phyloP scores from a whole-genome alignment of 2,329 filamentous ascomycete species.

The Nannizzia gypsea region DNA sequence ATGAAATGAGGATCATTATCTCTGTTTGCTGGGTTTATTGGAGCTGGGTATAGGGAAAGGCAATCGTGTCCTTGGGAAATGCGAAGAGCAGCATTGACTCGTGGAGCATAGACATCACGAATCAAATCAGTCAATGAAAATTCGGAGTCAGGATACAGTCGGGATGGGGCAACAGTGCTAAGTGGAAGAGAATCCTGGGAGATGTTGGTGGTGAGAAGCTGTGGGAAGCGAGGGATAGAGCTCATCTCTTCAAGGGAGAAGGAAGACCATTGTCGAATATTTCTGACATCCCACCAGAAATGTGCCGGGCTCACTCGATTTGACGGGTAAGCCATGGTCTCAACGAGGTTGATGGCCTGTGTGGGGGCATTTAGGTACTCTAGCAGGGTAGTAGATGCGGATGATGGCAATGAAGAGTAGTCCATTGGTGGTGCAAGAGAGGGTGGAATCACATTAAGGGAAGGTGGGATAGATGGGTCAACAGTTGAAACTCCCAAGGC shows the following conservation, averaged over 20 bases:
- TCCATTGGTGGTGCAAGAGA: constrained; percentile 2
- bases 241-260: constrained; percentile 65
- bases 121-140: constrained; percentile 63
- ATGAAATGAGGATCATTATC: constrained; percentile 41
- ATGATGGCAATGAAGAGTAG: constrained; percentile 6
- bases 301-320: constrained; percentile 59
- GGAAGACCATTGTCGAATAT: constrained; percentile 68
- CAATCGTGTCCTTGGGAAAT: constrained; percentile 60
- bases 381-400: constrained; percentile 54
- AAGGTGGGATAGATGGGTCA: neutral
- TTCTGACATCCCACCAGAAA: constrained; percentile 94
- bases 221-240: constrained; percentile 58
- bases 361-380: constrained; percentile 69
- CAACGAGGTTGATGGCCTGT: constrained; percentile 70
- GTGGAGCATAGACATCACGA: constrained; percentile 66
- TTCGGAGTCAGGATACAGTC: constrained; percentile 67
- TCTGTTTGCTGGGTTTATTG: constrained; percentile 28
- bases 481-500: neutral
- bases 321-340: constrained; percentile 58
- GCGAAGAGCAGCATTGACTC: constrained; percentile 72
- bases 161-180: constrained; percentile 30
- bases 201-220: constrained; percentile 60
- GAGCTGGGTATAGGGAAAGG: constrained; percentile 33
- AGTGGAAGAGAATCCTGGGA: constrained; percentile 29
- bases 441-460: constrained; percentile 15